Conservation (phyloP, 1,284 basidiomycete species). For the Spongiforma sp. region DNA sequence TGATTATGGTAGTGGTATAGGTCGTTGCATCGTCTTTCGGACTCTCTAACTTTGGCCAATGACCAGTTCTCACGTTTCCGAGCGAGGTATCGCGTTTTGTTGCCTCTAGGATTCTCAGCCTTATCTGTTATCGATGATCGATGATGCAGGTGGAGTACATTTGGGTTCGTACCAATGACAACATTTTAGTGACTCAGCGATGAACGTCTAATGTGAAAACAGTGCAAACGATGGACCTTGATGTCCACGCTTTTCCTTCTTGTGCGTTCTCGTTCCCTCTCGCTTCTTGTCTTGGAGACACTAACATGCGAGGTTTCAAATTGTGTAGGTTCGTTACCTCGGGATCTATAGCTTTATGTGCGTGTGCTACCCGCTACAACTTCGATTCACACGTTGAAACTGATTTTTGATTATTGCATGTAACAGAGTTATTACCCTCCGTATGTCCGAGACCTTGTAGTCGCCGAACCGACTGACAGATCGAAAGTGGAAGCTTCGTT, state of each 20-base stretch:
- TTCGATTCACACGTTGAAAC: not conserved
- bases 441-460: not conserved
- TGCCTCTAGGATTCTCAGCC: not conserved
- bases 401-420: not conserved
- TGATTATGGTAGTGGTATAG: not conserved
- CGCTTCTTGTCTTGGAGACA: not conserved
- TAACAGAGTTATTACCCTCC: not conserved
- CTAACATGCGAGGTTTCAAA: not conserved
- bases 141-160: not conserved
- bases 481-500: not conserved
- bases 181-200: no score
- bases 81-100: not conserved
- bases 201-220: not conserved
- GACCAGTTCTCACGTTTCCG: not conserved
- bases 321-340: not conserved
- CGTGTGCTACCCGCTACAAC: not conserved
- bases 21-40: not conserved
- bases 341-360: not conserved
- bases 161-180: not conserved
- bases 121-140: not conserved
- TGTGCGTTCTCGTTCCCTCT: not conserved
- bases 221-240: not conserved
- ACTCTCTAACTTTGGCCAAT: not conserved
- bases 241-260: not conserved
- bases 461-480: not conserved